Conservation (phyloP, 2,329 filamentous ascomycete genomes). For the Colletotrichum agaves region DNA sequence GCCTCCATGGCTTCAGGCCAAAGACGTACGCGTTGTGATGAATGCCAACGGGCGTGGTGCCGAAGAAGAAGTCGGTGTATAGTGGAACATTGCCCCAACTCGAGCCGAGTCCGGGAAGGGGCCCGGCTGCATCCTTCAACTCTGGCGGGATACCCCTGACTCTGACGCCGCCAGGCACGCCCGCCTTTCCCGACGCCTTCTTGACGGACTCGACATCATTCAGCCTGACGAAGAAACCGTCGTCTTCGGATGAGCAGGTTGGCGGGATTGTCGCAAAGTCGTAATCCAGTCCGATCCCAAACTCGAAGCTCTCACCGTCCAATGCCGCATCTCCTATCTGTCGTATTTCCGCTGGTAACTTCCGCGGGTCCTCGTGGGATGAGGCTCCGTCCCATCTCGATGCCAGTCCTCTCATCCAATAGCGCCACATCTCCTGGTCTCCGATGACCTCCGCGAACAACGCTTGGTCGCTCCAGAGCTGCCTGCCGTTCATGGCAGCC, state of each 20-base stretch:
- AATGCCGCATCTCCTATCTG: slow-evolving; percentile 44
- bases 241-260: slow-evolving; percentile 51
- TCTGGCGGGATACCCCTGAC: slow-evolving; percentile 44
- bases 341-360: slow-evolving; percentile 39
- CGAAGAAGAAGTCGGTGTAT: slow-evolving; percentile 52
- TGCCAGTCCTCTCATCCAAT: slow-evolving; percentile 45
- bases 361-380: slow-evolving; percentile 31
- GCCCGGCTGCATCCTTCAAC: slow-evolving; percentile 38
- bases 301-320: slow-evolving; percentile 47
- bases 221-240: slow-evolving; percentile 48
- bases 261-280: slow-evolving; percentile 50
- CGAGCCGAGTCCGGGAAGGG: slow-evolving; percentile 29
- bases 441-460: slow-evolving; percentile 52
- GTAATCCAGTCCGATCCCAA: slow-evolving; percentile 53
- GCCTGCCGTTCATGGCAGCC: slow-evolving; percentile 44
- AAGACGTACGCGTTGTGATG: slow-evolving; percentile 51
- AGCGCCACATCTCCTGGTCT: slow-evolving; percentile 51
- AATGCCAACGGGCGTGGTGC: slow-evolving; percentile 49
- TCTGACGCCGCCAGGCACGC: slow-evolving; percentile 45
- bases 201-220: slow-evolving; percentile 41
- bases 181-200: slow-evolving; percentile 44
- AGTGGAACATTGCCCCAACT: slow-evolving; percentile 47
- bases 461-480: slow-evolving; percentile 53
- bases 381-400: slow-evolving; percentile 47
- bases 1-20: slow-evolving; percentile 45